Percentiles rank a stretch among this genome's conserved stretches.
These are phyloP conservation scores for Curvularia eragrostidis DNA, from an alignment of 2,329 filamentous ascomycete species.

Conservation along the genomic window DNA sequence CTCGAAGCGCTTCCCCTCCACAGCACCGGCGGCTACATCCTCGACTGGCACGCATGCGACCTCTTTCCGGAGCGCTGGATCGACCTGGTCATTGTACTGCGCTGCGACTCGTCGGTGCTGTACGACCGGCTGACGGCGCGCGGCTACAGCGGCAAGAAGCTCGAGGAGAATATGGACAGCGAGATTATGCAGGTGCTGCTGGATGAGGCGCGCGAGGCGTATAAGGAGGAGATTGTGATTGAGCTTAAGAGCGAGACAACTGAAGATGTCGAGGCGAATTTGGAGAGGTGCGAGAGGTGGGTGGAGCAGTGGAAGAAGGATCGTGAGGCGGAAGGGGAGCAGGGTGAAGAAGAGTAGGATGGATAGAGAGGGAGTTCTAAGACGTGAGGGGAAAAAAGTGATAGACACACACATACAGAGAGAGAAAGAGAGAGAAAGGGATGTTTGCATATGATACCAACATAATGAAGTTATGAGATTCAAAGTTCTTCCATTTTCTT, in stretches of 20 bases:
- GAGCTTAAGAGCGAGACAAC: slow-evolving; percentile 84
- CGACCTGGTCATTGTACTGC: slow-evolving; percentile 89
- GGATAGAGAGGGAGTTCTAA: neutral
- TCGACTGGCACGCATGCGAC: slow-evolving; percentile 99
- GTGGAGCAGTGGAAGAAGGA: slow-evolving; percentile 80
- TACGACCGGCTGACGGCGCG: slow-evolving; percentile 83
- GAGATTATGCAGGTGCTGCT: slow-evolving; percentile 97
- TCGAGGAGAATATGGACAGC: slow-evolving; percentile 94
- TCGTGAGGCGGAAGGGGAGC: slow-evolving; percentile 51
- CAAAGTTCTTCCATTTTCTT: neutral
- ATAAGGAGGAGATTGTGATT: slow-evolving; percentile 85
- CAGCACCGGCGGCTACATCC: slow-evolving; percentile 78
- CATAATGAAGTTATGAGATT: slow-evolving; percentile 1
- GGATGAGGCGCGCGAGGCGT: slow-evolving; percentile 87
- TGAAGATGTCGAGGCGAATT: slow-evolving; percentile 87
- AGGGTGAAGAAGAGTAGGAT: slow-evolving; percentile 4
- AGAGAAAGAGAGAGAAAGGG: neutral
- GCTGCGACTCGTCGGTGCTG: slow-evolving; percentile 78
- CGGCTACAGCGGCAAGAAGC: slow-evolving; percentile 82
- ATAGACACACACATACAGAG: too few relatives aligned
- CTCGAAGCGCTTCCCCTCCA: slow-evolving; percentile 77
- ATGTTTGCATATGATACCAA: slow-evolving; percentile 10
- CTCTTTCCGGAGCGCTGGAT: slow-evolving; percentile 93
- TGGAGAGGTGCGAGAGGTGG: slow-evolving; percentile 85
- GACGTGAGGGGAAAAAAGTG: neutral